Evolutionary conservation across 2,329 filamentous ascomycete genomes (phyloP).

Genomic region (Talaromyces sp.): DNA sequence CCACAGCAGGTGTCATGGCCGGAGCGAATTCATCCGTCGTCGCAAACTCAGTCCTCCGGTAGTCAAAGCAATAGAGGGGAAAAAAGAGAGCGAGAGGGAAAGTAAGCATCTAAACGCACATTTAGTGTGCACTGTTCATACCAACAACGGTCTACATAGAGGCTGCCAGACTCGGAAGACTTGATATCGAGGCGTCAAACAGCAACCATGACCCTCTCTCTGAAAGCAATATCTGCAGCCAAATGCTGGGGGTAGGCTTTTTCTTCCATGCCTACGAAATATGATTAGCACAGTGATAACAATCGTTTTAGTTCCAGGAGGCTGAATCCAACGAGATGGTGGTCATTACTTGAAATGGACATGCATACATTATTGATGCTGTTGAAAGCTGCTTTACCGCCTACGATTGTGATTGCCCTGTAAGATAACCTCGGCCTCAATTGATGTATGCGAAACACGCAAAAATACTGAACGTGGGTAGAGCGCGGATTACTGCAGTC

Average conservation of each 20-base stretch:
- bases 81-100: neutral
- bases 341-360: constrained; percentile 25
- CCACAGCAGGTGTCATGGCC: neutral
- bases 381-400: constrained; percentile 52
- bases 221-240: neutral
- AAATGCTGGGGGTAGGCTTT: neutral
- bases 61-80: no score
- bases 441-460: constrained; percentile 40
- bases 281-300: neutral
- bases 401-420: constrained; percentile 52
- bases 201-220: neutral
- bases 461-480: neutral
- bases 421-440: constrained; percentile 43
- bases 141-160: neutral
- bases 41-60: neutral
- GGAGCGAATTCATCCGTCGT: neutral
- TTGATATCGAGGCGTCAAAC: no score
- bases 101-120: no score
- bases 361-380: constrained; percentile 25
- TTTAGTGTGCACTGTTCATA: neutral
- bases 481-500: constrained; percentile 42
- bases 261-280: neutral
- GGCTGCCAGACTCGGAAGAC: no score
- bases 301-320: constrained; percentile 8
- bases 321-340: constrained; percentile 20